phyloP scores from a whole-genome alignment of 2,329 filamentous ascomycete genomes.

The Epichloe bromicola region DNA sequence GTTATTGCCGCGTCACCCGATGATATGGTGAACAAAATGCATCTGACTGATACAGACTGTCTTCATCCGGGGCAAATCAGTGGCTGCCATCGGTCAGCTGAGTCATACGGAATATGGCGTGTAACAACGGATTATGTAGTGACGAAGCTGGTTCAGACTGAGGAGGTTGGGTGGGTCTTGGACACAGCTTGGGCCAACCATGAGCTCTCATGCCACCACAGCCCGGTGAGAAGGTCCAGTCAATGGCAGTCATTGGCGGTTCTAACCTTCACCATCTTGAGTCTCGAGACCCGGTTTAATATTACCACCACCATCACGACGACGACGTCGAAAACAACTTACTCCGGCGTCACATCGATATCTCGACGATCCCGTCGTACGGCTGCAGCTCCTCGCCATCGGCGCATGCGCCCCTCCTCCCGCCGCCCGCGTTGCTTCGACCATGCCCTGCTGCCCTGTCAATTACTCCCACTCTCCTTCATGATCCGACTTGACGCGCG shows the following conservation, averaged over 20 bases:
- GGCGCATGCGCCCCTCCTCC: constrained; percentile 2
- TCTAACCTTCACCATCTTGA: neutral
- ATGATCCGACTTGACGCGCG: constrained; percentile 8
- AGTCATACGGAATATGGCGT: too few species aligned
- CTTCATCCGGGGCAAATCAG: too few species aligned
- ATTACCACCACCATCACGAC: neutral
- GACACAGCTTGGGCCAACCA: constrained; percentile 20
- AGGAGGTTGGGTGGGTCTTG: neutral
- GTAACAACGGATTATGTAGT: too few species aligned
- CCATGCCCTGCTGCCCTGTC: constrained; percentile 6
- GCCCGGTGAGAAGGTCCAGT: neutral
- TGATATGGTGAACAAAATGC: neutral
- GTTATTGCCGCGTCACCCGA: neutral
- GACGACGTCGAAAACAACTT: neutral
- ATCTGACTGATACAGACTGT: too few species aligned
- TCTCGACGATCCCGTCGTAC: constrained; percentile 23
- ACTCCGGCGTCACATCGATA: neutral
- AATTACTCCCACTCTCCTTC: constrained; percentile 6
- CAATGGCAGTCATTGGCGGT: neutral
- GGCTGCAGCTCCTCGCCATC: neutral
- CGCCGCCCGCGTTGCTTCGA: constrained; percentile 1
- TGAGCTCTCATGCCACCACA: neutral
- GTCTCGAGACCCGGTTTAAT: neutral
- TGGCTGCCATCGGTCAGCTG: too few species aligned
- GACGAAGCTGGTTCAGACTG: too few species aligned